Evolutionary conservation across 2,329 filamentous ascomycete genomes (phyloP).

Genomic region (Thielaviopsis euricoi): DNA sequence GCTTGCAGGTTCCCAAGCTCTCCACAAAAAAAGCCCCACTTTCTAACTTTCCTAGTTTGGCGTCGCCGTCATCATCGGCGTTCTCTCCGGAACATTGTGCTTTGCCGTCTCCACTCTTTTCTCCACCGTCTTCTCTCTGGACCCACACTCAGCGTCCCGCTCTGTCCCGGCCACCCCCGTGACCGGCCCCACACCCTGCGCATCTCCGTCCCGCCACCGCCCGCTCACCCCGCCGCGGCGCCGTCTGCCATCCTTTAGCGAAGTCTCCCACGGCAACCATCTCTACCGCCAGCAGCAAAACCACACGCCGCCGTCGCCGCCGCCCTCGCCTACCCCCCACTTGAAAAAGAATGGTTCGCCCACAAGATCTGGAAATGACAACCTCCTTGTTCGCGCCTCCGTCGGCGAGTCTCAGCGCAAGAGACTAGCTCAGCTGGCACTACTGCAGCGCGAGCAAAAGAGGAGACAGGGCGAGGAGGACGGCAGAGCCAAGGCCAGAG

Average conservation of each 20-base stretch:
- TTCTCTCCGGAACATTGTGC: conserved; percentile 4
- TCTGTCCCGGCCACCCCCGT: not conserved
- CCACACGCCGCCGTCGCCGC: not conserved
- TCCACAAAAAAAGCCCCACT: not conserved
- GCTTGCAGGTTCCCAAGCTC: too few species aligned
- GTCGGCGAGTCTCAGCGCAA: conserved; percentile 1
- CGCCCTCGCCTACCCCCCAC: not conserved
- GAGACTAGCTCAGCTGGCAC: not conserved
- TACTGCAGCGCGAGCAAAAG: not conserved
- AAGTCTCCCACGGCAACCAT: too few species aligned
- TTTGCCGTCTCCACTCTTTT: conserved; percentile 1
- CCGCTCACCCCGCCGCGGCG: too few species aligned
- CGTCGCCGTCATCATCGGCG: conserved; percentile 7
- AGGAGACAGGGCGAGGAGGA: not conserved
- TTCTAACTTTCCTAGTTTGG: conserved; percentile 3
- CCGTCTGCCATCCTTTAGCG: too few species aligned
- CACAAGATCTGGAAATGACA: not conserved
- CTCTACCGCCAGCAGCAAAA: too few species aligned
- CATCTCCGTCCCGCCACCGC: too few species aligned
- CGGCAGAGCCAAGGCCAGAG: not conserved
- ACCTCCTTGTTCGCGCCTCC: not conserved
- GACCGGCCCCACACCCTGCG: too few species aligned
- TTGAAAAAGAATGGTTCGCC: not conserved
- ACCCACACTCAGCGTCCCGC: not conserved
- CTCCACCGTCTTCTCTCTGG: not conserved